Evolutionary conservation across 352 stramenopile genomes (phyloP).

Genomic region (Plasmopara halstedii): DNA sequence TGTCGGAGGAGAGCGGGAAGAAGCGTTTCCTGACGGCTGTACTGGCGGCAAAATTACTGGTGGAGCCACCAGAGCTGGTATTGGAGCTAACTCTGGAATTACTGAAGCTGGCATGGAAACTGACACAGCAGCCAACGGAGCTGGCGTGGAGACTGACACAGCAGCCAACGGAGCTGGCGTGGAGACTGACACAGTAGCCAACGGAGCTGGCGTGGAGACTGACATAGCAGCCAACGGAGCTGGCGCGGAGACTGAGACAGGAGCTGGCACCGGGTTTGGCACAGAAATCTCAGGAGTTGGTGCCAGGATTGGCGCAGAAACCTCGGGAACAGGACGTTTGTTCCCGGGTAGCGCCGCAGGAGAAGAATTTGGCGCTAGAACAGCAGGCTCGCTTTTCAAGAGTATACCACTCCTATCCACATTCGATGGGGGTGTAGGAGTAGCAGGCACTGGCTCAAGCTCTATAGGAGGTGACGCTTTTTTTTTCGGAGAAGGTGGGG

Average conservation of each 20-base stretch:
- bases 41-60: conserved; percentile 5
- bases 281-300: neutral
- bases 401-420: conserved; percentile 24
- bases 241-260: neutral
- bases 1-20: conserved; percentile 4
- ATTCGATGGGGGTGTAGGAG: conserved; percentile 24
- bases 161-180: neutral
- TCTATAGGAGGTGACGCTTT: conserved; percentile 8
- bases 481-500: conserved; percentile 20
- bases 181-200: neutral
- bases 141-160: neutral
- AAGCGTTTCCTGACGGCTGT: conserved; percentile 15
- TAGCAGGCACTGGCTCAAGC: conserved; percentile 6
- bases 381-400: conserved; percentile 5
- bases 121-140: no score
- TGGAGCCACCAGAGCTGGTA: conserved; percentile 5
- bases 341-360: conserved; percentile 41
- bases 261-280: neutral
- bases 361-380: conserved; percentile 32
- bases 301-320: neutral
- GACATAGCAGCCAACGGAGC: neutral
- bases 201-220: neutral
- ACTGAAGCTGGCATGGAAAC: neutral
- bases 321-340: conserved; percentile 5
- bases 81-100: neutral